Evolutionary conservation across 2,329 filamentous ascomycete genomes (phyloP).

Genomic region (Verticillium nubilum): DNA sequence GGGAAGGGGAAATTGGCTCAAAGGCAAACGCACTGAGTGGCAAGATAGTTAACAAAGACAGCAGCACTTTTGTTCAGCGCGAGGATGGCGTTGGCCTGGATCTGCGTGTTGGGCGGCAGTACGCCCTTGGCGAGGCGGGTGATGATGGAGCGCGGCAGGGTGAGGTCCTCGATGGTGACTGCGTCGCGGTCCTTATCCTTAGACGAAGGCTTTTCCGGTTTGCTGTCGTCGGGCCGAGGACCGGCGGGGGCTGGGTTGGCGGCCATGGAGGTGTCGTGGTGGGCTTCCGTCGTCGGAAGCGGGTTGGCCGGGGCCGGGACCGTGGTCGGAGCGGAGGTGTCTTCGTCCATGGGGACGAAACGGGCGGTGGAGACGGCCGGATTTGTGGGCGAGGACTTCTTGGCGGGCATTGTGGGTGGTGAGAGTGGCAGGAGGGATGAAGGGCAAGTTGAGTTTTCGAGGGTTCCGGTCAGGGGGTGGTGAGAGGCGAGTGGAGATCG

Average conservation of each 20-base stretch:
- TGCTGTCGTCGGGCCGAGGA: constrained; percentile 11
- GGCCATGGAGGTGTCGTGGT: neutral
- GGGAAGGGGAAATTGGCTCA: neutral
- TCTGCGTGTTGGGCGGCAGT: constrained; percentile 73
- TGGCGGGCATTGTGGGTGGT: constrained; percentile 42
- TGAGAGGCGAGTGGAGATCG: neutral
- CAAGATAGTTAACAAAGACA: constrained; percentile 77
- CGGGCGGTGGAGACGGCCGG: constrained; percentile 36
- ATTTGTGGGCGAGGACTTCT: neutral
- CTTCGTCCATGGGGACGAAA: constrained; percentile 38
- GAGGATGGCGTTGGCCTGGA: constrained; percentile 75
- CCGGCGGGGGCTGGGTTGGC: neutral
- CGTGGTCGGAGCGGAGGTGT: constrained; percentile 14
- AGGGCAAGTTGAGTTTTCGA: neutral
- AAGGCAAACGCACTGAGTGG: constrained; percentile 57
- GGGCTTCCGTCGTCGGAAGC: constrained; percentile 7
- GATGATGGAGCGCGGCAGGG: constrained; percentile 75
- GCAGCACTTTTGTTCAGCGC: constrained; percentile 78
- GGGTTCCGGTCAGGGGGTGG: neutral
- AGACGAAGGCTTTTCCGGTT: constrained; percentile 22
- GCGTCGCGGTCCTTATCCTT: constrained; percentile 32
- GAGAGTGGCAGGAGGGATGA: neutral
- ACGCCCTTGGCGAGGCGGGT: constrained; percentile 75
- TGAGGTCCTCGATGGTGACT: constrained; percentile 62
- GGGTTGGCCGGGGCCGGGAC: constrained; percentile 9